phyloP scores from a whole-genome alignment of 2,329 filamentous ascomycete genomes.

The Pezicula rhizophila region DNA sequence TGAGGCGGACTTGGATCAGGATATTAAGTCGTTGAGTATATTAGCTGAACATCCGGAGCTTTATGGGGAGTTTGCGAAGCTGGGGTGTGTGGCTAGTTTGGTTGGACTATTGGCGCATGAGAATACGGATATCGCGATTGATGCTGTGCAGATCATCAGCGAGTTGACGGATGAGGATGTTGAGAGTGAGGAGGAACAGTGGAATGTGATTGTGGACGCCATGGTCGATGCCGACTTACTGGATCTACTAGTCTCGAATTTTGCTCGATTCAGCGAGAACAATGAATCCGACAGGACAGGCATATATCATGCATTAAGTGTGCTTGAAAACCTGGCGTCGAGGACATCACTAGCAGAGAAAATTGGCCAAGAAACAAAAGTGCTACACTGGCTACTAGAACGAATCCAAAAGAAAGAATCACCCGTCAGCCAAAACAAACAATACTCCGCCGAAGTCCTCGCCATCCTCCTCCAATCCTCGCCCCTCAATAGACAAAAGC shows the following conservation, averaged over 20 bases:
- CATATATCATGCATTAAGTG: conserved; percentile 76
- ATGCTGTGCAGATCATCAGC: conserved; percentile 78
- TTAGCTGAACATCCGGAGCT: conserved; percentile 80
- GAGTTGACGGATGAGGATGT: conserved; percentile 95
- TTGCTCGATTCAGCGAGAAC: conserved; percentile 73
- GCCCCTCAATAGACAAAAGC: conserved; percentile 52
- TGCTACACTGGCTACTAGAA: conserved; percentile 72
- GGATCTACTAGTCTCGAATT: conserved; percentile 68
- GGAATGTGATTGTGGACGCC: conserved; percentile 68
- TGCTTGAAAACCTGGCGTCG: conserved; percentile 82
- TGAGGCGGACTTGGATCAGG: conserved; percentile 84
- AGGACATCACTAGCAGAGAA: conserved; percentile 61
- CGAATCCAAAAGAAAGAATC: conserved; percentile 66
- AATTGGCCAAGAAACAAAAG: conserved; percentile 60
- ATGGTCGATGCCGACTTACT: conserved; percentile 65
- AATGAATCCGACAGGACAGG: conserved; percentile 71
- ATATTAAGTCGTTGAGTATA: conserved; percentile 81
- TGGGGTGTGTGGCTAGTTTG: conserved; percentile 67
- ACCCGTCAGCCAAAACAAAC: conserved; percentile 79
- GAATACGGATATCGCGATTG: conserved; percentile 94
- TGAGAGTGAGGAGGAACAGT: conserved; percentile 71
- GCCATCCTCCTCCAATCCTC: conserved; percentile 82
- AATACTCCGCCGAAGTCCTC: conserved; percentile 87
- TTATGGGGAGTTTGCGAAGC: conserved; percentile 71
- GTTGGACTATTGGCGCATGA: conserved; percentile 85